Evolutionary conservation across 176 grass and related monocot species (phyloP).

Genomic region (Juncus effusus): DNA sequence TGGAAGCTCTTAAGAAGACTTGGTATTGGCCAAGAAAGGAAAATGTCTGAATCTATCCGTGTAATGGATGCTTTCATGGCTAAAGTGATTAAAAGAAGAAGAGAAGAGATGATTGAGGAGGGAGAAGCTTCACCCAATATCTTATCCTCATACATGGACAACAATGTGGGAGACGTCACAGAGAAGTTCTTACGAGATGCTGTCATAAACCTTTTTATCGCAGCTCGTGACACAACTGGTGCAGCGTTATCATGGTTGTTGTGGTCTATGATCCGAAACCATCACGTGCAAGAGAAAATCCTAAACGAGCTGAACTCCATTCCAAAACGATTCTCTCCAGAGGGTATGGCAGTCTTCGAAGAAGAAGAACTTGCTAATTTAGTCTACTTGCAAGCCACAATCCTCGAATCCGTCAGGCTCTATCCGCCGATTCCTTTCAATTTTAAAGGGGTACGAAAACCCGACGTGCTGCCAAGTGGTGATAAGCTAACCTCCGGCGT

Average conservation of each 20-base stretch:
- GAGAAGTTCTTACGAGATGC: slow-evolving; percentile 8
- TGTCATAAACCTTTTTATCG: slow-evolving; percentile 23
- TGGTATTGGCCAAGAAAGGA: too few relatives aligned
- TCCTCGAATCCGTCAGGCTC: slow-evolving; percentile 30
- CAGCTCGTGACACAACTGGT: slow-evolving; percentile 29
- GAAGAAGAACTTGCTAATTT: neutral
- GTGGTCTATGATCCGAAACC: slow-evolving; percentile 23
- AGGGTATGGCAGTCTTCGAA: neutral
- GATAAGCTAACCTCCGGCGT: neutral
- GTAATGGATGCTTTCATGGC: slow-evolving; percentile 12
- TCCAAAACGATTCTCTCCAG: neutral
- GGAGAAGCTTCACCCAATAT: neutral
- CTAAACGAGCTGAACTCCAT: slow-evolving; percentile 22
- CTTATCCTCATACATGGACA: neutral
- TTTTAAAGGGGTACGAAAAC: neutral
- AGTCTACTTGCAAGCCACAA: slow-evolving; percentile 27
- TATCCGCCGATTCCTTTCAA: slow-evolving; percentile 29
- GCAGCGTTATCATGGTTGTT: slow-evolving; percentile 34
- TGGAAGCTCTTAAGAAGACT: too few relatives aligned
- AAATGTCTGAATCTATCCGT: neutral
- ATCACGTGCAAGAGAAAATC: neutral
- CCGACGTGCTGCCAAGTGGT: slow-evolving; percentile 29
- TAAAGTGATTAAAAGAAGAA: slow-evolving; percentile 4
- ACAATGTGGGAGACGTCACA: neutral
- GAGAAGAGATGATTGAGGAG: neutral